phyloP scores from a whole-genome alignment of 2,329 filamentous ascomycete genomes.

The Neoarthrinium moseri region DNA sequence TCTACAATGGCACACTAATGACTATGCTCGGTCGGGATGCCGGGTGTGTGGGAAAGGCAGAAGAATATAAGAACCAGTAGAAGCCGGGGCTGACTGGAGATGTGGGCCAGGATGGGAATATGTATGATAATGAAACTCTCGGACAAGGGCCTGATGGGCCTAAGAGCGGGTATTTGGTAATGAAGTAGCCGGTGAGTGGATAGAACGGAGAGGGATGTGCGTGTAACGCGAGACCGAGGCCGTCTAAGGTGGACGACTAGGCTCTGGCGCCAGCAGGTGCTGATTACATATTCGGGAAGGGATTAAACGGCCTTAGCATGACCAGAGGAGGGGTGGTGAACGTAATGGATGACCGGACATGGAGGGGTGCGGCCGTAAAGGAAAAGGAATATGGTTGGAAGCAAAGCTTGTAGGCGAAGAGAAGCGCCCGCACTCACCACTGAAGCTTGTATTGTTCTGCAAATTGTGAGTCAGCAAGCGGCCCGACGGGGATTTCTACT shows the following conservation, averaged over 20 bases:
- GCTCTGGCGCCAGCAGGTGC: slow-evolving; percentile 25
- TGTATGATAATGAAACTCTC: slow-evolving; percentile 12
- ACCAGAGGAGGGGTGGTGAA: slow-evolving; percentile 12
- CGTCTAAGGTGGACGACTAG: slow-evolving; percentile 22
- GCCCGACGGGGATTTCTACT: not conserved
- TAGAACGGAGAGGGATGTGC: slow-evolving; percentile 19
- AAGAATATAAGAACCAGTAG: slow-evolving; percentile 8
- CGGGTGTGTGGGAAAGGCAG: slow-evolving; percentile 2
- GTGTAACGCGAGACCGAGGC: slow-evolving; percentile 25
- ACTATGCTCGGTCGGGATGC: not conserved
- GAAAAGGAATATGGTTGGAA: not conserved
- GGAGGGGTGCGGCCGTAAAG: slow-evolving; percentile 6
- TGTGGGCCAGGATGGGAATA: slow-evolving; percentile 11
- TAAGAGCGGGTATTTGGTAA: slow-evolving; percentile 23
- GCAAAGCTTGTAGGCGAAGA: not conserved
- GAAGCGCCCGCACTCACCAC: slow-evolving; percentile 24
- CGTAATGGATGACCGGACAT: slow-evolving; percentile 19
- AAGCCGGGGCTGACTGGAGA: slow-evolving; percentile 2
- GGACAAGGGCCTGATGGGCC: slow-evolving; percentile 7
- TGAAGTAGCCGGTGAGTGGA: slow-evolving; percentile 18
- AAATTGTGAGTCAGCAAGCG: slow-evolving; percentile 30
- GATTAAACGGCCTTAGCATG: slow-evolving; percentile 26
- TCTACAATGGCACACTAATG: not conserved
- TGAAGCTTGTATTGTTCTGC: slow-evolving; percentile 24
- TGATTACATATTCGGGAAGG: slow-evolving; percentile 31